phyloP scores from a whole-genome alignment of 2,329 filamentous ascomycete species.

The Botrytis fabae region DNA sequence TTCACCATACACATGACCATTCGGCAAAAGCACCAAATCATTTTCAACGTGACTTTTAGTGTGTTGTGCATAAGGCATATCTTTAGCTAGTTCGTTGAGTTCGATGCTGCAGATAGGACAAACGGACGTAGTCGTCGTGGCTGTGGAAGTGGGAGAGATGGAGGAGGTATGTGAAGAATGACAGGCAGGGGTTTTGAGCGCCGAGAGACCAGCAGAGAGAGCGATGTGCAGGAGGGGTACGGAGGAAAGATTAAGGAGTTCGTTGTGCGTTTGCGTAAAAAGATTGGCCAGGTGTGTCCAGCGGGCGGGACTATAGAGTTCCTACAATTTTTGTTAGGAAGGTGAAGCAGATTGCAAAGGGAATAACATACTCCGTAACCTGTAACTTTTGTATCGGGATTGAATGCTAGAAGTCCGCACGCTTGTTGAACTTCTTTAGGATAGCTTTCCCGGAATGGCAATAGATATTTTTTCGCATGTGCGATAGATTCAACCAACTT shows the following conservation, averaged over 20 bases:
- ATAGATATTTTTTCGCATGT: slow-evolving; percentile 81
- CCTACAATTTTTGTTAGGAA: slow-evolving; percentile 44
- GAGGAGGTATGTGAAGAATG: slow-evolving; percentile 55
- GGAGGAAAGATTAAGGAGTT: slow-evolving; percentile 77
- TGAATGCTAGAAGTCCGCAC: slow-evolving; percentile 77
- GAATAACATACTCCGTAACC: slow-evolving; percentile 46
- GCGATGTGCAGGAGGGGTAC: slow-evolving; percentile 87
- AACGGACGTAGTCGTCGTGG: slow-evolving; percentile 58
- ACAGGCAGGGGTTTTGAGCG: slow-evolving; percentile 92
- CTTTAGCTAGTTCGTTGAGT: slow-evolving; percentile 84
- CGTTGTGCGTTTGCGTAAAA: slow-evolving; percentile 85
- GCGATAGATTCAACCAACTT: slow-evolving; percentile 75
- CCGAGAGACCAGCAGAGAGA: slow-evolving; percentile 85
- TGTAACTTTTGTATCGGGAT: slow-evolving; percentile 59
- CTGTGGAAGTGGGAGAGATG: slow-evolving; percentile 38
- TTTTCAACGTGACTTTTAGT: slow-evolving; percentile 90
- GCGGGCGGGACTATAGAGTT: slow-evolving; percentile 70
- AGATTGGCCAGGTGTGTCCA: slow-evolving; percentile 76
- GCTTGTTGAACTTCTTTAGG: slow-evolving; percentile 69
- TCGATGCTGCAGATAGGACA: slow-evolving; percentile 97
- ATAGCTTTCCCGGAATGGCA: slow-evolving; percentile 67
- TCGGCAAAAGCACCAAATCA: slow-evolving; percentile 84
- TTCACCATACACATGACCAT: slow-evolving; percentile 80
- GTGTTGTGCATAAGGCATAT: slow-evolving; percentile 92
- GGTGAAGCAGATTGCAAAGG: not conserved